Conservation (phyloP, 257 asterid species). For the Thymus quinquecostatus region DNA sequence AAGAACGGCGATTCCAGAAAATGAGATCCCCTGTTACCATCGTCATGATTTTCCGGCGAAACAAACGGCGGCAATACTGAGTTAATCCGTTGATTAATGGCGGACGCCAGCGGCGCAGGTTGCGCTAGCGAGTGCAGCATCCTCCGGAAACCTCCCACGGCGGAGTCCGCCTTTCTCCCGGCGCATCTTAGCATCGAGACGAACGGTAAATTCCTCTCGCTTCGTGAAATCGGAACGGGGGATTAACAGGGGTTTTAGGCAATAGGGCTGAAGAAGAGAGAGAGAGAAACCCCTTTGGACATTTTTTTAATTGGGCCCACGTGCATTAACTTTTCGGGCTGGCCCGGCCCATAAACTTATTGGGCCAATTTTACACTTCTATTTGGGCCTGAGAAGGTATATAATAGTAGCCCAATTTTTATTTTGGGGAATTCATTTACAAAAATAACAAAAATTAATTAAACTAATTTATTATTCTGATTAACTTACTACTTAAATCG, state of each 20-base stretch:
- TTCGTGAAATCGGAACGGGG: conserved; percentile 2
- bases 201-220: conserved; percentile 2
- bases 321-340: no score
- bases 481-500: no score
- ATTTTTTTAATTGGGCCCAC: no score
- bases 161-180: conserved; percentile 29
- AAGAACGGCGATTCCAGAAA: conserved; percentile 40
- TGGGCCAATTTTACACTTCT: no score
- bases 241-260: background rate
- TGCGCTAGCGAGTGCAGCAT: conserved; percentile 52
- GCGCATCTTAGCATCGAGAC: conserved; percentile 40
- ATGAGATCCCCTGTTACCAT: conserved; percentile 29
- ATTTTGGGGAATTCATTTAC: no score
- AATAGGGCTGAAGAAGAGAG: conserved; percentile 9
- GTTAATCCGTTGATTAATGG: conserved; percentile 33
- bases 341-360: no score
- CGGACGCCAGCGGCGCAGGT: conserved; percentile 50
- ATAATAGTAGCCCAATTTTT: no score
- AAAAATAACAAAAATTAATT: no score
- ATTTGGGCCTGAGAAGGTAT: no score
- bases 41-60: conserved; percentile 56
- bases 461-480: no score
- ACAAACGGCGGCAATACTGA: conserved; percentile 48
- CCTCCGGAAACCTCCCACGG: conserved; percentile 46
- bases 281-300: no score